A percentile compares a stretch with the other conserved stretches of the same genome.
Evolutionary conservation across 2,329 filamentous ascomycete genomes (phyloP).

Genomic region (Aaosphaeria arxii): DNA sequence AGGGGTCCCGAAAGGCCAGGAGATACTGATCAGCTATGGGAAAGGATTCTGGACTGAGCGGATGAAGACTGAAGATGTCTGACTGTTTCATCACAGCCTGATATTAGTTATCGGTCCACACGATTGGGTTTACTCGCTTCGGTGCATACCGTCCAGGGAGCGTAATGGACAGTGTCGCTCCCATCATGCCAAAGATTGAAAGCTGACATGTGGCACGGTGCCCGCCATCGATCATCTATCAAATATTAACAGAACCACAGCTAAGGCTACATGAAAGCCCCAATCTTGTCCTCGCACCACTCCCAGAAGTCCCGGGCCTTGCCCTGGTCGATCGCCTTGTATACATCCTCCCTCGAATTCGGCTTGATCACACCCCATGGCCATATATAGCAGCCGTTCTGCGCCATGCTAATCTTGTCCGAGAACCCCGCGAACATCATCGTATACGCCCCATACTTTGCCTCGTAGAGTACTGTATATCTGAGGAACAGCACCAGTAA

Average conservation of each 20-base stretch:
- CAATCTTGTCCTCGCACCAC: slow-evolving; percentile 2
- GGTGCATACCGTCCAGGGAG: too few species aligned
- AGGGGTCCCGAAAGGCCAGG: slow-evolving; percentile 48
- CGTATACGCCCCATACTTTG: slow-evolving; percentile 6
- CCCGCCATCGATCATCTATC: too few species aligned
- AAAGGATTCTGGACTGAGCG: slow-evolving; percentile 50
- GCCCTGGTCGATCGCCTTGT: neutral
- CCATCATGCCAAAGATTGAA: too few species aligned
- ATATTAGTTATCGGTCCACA: too few species aligned
- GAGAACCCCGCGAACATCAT: slow-evolving; percentile 6
- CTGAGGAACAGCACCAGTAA: slow-evolving; percentile 1
- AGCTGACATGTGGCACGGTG: too few species aligned
- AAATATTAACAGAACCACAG: too few species aligned
- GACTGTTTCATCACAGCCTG: neutral
- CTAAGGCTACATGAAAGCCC: neutral
- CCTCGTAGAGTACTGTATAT: slow-evolving; percentile 3
- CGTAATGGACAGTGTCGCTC: too few species aligned
- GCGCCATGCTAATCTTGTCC: slow-evolving; percentile 2
- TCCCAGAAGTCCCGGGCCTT: slow-evolving; percentile 1
- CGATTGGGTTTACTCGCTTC: too few species aligned
- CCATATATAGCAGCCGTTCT: slow-evolving; percentile 2
- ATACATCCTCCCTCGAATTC: neutral
- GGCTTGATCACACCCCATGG: slow-evolving; percentile 1
- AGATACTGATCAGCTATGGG: slow-evolving; percentile 54
- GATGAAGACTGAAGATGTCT: neutral